Conservation (phyloP, 1,139 yeast species). For the Scheffersomyces stambukii region DNA sequence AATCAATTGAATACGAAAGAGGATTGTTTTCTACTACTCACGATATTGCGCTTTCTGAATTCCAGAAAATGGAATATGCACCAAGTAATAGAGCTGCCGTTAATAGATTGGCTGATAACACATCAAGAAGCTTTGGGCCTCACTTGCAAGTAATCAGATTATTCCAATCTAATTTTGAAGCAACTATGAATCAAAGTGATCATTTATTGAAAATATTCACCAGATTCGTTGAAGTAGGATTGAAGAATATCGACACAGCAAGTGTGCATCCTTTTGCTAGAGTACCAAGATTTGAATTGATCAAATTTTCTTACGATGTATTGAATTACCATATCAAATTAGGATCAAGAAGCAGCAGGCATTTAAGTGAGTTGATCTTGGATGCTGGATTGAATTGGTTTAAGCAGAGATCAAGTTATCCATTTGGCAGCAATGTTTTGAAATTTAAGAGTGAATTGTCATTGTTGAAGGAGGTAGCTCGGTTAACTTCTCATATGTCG, state of each 20-base stretch:
- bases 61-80: conserved; percentile 77
- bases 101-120: conserved; percentile 47
- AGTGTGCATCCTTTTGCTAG: conserved; percentile 83
- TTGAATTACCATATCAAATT: conserved; percentile 51
- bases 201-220: conserved; percentile 71
- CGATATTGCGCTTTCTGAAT: conserved; percentile 65
- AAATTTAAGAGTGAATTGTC: conserved; percentile 68
- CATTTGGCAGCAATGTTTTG: conserved; percentile 79
- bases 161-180: conserved; percentile 78
- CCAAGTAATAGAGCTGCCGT: conserved; percentile 71
- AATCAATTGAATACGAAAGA: conserved; percentile 49
- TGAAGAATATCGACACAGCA: conserved; percentile 53
- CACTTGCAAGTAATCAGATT: conserved; percentile 68
- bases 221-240: conserved; percentile 54
- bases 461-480: conserved; percentile 52
- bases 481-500: conserved; percentile 20
- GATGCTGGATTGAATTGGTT: conserved; percentile 82
- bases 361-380: conserved; percentile 50
- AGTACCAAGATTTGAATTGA: conserved; percentile 66
- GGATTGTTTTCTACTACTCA: conserved; percentile 65
- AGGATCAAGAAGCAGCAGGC: conserved; percentile 41
- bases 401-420: conserved; percentile 57
- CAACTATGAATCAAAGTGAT: conserved; percentile 69
- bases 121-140: conserved; percentile 58
- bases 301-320: conserved; percentile 64